These are phyloP conservation scores for Colletotrichum cuscutae DNA, from an alignment of 2,329 filamentous ascomycete species.

Conservation along the genomic window DNA sequence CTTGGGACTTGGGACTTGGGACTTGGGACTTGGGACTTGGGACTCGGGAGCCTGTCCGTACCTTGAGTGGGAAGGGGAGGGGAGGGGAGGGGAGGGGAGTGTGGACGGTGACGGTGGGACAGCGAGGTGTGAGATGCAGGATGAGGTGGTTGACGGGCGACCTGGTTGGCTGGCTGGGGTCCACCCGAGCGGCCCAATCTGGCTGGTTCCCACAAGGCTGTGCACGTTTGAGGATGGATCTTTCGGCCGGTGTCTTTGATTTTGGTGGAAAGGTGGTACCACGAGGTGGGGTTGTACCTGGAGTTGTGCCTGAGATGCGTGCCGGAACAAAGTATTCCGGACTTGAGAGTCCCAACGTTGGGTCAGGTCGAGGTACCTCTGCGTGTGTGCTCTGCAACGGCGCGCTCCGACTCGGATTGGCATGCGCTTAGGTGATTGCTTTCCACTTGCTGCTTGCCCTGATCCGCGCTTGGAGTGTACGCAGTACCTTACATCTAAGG, in stretches of 20 bases:
- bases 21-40: neutral
- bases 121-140: neutral
- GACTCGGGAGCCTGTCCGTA: neutral
- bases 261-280: neutral
- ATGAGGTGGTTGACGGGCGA: neutral
- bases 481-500: too few relatives aligned
- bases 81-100: neutral
- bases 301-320: neutral
- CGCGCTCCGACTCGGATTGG: conserved; percentile 29
- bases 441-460: neutral
- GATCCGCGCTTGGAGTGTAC: neutral
- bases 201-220: conserved; percentile 37
- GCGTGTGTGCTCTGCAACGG: conserved; percentile 15
- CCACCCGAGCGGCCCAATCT: conserved; percentile 26
- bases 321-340: neutral
- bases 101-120: neutral
- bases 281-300: conserved; percentile 13
- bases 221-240: conserved; percentile 38
- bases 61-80: neutral
- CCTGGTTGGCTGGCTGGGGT: conserved; percentile 4
- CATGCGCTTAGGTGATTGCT: conserved; percentile 15
- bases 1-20: neutral
- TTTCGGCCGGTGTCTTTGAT: conserved; percentile 24
- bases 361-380: conserved; percentile 18
- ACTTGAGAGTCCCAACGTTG: neutral